Evolutionary conservation across 345 rosid species (phyloP).

Genomic region (Syzygium oleosum): DNA sequence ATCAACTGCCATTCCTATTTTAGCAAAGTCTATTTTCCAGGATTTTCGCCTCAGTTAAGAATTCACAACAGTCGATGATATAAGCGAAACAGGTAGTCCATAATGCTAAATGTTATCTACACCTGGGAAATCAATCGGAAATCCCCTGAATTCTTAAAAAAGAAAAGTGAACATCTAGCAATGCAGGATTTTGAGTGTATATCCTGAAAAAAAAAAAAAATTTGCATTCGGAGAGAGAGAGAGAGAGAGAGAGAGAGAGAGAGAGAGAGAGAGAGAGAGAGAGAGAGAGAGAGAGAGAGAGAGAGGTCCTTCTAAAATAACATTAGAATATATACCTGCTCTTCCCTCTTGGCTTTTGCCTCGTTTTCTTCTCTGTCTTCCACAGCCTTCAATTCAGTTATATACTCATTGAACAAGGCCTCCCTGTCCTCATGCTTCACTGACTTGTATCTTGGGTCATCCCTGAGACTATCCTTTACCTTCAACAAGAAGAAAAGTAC

Average conservation of each 20-base stretch:
- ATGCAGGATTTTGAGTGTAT: neutral
- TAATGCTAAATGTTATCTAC: neutral
- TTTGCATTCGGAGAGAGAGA: neutral
- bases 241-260: neutral
- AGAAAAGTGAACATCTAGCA: neutral
- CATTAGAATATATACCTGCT: slow-evolving; percentile 49
- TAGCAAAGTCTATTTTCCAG: neutral
- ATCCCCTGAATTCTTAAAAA: neutral
- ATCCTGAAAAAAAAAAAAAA: neutral
- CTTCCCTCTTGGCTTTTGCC: slow-evolving; percentile 61
- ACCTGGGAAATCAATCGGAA: neutral
- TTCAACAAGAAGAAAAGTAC: slow-evolving; percentile 14
- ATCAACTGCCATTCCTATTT: neutral
- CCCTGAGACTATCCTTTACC: slow-evolving; percentile 82
- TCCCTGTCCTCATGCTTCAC: slow-evolving; percentile 83
- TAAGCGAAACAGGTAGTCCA: neutral
- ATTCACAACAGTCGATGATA: neutral
- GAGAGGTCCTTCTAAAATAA: neutral
- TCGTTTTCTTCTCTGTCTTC: slow-evolving; percentile 56
- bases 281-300: neutral
- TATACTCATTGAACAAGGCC: slow-evolving; percentile 62
- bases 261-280: too few relatives aligned
- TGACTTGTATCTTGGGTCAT: slow-evolving; percentile 78
- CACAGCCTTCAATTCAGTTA: slow-evolving; percentile 63
- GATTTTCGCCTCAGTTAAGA: neutral